These are phyloP conservation scores for Trichosporon sp. DNA, from an alignment of 1,284 basidiomycete genomes.

Conservation along the genomic window DNA sequence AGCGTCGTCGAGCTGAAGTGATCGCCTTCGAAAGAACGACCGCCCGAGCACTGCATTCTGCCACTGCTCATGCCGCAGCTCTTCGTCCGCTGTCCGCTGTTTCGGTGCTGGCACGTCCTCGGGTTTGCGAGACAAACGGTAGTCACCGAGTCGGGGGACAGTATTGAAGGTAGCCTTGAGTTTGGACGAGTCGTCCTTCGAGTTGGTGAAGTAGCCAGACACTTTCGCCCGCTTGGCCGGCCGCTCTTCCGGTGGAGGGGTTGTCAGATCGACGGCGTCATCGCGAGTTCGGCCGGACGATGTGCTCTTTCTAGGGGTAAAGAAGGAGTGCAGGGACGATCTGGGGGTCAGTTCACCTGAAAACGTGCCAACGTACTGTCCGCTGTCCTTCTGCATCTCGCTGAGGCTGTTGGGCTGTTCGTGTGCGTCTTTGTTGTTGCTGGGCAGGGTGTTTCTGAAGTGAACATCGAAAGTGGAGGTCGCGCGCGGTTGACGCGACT, in stretches of 20 bases:
- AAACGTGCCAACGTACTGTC: conserved; percentile 6
- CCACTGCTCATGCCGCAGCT: conserved; percentile 37
- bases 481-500: conserved; percentile 13
- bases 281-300: conserved; percentile 11
- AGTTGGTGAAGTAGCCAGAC: conserved; percentile 29
- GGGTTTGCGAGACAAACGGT: not conserved
- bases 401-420: not conserved
- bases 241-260: conserved; percentile 27
- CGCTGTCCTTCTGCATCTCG: not conserved
- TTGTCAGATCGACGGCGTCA: conserved; percentile 33
- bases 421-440: not conserved
- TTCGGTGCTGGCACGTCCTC: not conserved
- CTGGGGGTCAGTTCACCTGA: conserved; percentile 13
- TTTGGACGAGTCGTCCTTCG: not conserved
- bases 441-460: not conserved
- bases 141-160: not conserved
- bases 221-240: conserved; percentile 25
- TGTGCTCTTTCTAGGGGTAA: conserved; percentile 40
- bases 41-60: conserved; percentile 26
- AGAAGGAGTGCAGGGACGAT: conserved; percentile 45
- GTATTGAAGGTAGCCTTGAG: not conserved
- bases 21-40: conserved; percentile 39
- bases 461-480: conserved; percentile 4
- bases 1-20: conserved; percentile 47
- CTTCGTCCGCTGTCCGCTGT: conserved; percentile 29